These are phyloP conservation scores for Colletotrichum sp. DNA, from an alignment of 2,329 filamentous ascomycete genomes.

Conservation along the genomic window DNA sequence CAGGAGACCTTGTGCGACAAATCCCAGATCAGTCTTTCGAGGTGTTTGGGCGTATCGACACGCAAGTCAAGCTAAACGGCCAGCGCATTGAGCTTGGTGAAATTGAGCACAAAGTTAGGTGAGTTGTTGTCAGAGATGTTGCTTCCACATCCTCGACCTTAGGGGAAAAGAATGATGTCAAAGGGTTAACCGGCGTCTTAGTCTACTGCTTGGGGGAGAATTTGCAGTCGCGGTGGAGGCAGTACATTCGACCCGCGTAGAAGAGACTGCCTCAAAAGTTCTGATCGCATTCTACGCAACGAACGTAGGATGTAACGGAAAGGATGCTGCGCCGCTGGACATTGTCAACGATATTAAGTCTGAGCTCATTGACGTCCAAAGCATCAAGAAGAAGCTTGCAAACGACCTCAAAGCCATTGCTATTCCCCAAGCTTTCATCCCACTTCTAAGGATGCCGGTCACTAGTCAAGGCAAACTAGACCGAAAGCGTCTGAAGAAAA, in stretches of 20 bases:
- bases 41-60: constrained; percentile 23
- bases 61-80: constrained; percentile 26
- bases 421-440: not conserved
- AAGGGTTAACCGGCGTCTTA: not conserved
- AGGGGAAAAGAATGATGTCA: not conserved
- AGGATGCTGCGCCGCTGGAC: not conserved
- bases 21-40: constrained; percentile 15
- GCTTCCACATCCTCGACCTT: not conserved
- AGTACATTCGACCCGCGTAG: not conserved
- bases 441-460: not conserved
- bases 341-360: not conserved
- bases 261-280: not conserved
- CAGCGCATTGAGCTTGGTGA: constrained; percentile 27
- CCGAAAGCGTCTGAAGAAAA: not conserved
- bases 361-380: not conserved
- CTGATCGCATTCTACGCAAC: not conserved
- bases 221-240: not conserved
- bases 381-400: not conserved
- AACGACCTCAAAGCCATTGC: not conserved
- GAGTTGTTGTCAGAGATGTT: not conserved
- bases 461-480: not conserved
- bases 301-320: not conserved
- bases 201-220: not conserved
- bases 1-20: constrained; percentile 43
- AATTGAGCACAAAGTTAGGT: constrained; percentile 16